A percentile compares a stretch with the other conserved stretches of the same genome.
Conservation (phyloP, 2,329 filamentous ascomycete species). For the Sarocladium oryzae region DNA sequence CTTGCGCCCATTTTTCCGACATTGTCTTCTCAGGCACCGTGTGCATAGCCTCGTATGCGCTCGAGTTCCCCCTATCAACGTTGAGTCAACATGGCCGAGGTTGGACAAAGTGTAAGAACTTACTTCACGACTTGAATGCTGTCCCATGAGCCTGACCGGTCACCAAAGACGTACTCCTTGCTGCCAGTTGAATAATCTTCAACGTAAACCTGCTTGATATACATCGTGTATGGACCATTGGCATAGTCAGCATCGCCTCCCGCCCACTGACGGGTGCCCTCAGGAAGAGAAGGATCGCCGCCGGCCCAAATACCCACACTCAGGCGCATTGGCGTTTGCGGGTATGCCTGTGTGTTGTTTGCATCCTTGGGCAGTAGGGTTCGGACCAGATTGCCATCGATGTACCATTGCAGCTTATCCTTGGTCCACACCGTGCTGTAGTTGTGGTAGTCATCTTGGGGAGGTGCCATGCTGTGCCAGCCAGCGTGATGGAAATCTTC, state of each 20-base stretch:
- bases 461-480: conserved; percentile 46
- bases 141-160: conserved; percentile 53
- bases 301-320: conserved; percentile 62
- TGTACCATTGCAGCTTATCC: conserved; percentile 58
- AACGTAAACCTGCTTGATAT: conserved; percentile 52
- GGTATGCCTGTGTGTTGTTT: conserved; percentile 57
- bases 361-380: conserved; percentile 54
- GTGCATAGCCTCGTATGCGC: conserved; percentile 38
- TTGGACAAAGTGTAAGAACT: conserved; percentile 21
- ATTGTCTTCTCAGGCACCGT: conserved; percentile 34
- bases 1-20: conserved; percentile 45
- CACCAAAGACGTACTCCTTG: conserved; percentile 59
- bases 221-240: conserved; percentile 66
- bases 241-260: conserved; percentile 62
- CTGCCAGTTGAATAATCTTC: conserved; percentile 52
- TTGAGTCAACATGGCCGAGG: conserved; percentile 16
- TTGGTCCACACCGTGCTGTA: conserved; percentile 71
- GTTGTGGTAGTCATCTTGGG: conserved; percentile 59
- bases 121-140: conserved; percentile 55
- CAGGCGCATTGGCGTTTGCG: conserved; percentile 70
- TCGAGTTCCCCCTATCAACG: conserved; percentile 49
- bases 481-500: conserved; percentile 56
- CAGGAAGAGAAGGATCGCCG: conserved; percentile 47
- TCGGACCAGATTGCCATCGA: conserved; percentile 62
- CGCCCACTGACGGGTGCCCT: conserved; percentile 61